Evolutionary conservation across 2,329 filamentous ascomycete species (phyloP), one percentile per base, ranked within the genome.

Genomic region (Chrysosporium keratinophilum): DNA sequence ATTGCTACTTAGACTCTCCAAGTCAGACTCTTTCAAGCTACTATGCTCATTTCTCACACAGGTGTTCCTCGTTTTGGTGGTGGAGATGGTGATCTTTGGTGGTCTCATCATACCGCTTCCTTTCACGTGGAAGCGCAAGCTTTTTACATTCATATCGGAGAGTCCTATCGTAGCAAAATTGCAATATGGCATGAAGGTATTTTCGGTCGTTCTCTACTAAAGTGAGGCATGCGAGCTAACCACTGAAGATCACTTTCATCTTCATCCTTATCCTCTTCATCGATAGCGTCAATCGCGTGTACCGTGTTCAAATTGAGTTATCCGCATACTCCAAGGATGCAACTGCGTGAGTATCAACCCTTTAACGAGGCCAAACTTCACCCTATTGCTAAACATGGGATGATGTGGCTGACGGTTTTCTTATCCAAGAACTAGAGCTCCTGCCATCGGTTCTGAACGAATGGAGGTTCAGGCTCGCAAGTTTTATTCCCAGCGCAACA

Each of bases 401-500:
- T 19, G 19, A 50, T 15, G 5, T 43, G 11, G 31, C 58, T 61
- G 53, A 62, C 43, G n/a, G 14, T n/a, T 37, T 46, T 28, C 28
- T 37, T 50, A 49, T 19, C 20, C 55, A 51, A 56, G 72, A 52
- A 50, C 59, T 62, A 82, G 85, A 67, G 76, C 78, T 54, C 81
- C 83, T 50, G 83, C 90, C 56, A 82, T 96, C 64, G 91, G 93
- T 59, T 85, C 88, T 68, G 93, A 97, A 70, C 91, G 93, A 60
- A 89, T 95, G 81, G 93, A 98, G 75, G 91, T 97, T 50, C 93
- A 98, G 74, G 91, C 93, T 61, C 89, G 93, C 80, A 98, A 98
- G 76, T 98, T 98, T 79, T 98, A 98, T 81, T 95, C 90, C 58
- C 91, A 98, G 78, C 90, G 93, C 73, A 98, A 98, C 83, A 98